Evolutionary conservation across 2,329 filamentous ascomycete genomes (phyloP).

Genomic region (Trichoderma arundinaceum): DNA sequence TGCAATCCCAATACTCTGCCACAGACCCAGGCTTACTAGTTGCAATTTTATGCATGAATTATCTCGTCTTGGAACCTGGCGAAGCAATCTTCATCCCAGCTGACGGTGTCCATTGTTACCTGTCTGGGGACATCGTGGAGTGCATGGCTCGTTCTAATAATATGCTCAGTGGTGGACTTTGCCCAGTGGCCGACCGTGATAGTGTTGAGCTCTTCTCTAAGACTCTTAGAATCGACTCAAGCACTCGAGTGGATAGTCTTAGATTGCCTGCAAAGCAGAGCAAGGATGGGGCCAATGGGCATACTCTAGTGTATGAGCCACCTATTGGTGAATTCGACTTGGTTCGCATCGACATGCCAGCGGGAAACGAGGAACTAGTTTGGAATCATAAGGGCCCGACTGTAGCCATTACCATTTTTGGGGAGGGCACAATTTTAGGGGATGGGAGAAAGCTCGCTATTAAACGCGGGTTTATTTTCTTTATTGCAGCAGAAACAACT

Average conservation of each 20-base stretch:
- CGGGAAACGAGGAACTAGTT: neutral
- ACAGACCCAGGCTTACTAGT: neutral
- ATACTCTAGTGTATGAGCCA: conserved; percentile 1
- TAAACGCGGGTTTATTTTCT: conserved; percentile 1
- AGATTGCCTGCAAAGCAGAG: neutral
- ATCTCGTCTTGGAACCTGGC: neutral
- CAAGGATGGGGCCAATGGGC: neutral
- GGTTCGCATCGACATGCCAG: neutral
- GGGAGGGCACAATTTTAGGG: neutral
- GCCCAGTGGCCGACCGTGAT: conserved; percentile 3
- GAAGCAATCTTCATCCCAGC: conserved; percentile 9
- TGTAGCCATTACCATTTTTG: neutral
- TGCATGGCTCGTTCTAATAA: conserved; percentile 12
- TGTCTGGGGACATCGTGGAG: conserved; percentile 10
- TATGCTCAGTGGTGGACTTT: neutral
- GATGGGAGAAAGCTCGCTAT: conserved; percentile 9
- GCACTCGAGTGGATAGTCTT: neutral
- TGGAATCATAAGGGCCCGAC: neutral
- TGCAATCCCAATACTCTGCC: conserved; percentile 3
- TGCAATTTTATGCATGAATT: conserved; percentile 4
- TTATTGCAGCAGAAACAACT: neutral
- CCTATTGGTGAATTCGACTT: conserved; percentile 1
- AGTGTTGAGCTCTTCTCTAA: neutral
- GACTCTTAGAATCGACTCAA: neutral
- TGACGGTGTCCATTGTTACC: conserved; percentile 3